phyloP scores from a whole-genome alignment of 257 asterid species.

The Agastache rugosa region DNA sequence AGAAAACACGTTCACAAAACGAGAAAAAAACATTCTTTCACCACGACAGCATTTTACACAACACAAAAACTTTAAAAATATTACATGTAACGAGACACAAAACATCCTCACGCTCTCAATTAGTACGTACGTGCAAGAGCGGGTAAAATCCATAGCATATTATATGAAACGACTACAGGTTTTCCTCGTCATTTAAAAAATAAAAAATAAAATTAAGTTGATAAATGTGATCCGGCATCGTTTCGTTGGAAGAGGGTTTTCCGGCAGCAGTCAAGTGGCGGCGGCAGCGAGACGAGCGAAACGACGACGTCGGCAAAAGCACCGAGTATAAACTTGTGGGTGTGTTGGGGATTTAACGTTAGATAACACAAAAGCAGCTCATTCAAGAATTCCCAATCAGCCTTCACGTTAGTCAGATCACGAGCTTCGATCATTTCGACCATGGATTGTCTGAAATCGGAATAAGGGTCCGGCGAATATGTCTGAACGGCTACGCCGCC shows the following conservation, averaged over 20 bases:
- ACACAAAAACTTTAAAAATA: slow-evolving; percentile 41
- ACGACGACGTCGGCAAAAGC: slow-evolving; percentile 79
- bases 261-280: slow-evolving; percentile 34
- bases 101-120: slow-evolving; percentile 32
- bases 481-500: slow-evolving; percentile 73
- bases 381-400: slow-evolving; percentile 66
- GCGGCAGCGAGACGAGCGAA: slow-evolving; percentile 46
- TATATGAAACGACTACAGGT: too few relatives aligned
- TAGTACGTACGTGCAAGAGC: neutral
- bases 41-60: slow-evolving; percentile 38
- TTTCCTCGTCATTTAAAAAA: neutral
- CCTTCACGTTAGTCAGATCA: slow-evolving; percentile 41
- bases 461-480: slow-evolving; percentile 69
- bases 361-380: slow-evolving; percentile 75
- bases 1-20: slow-evolving; percentile 41
- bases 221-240: slow-evolving; percentile 23
- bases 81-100: slow-evolving; percentile 49
- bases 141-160: too few relatives aligned
- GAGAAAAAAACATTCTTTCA: slow-evolving; percentile 58
- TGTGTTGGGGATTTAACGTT: slow-evolving; percentile 63
- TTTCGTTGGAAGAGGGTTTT: slow-evolving; percentile 17
- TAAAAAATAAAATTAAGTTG: neutral
- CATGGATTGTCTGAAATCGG: slow-evolving; percentile 76
- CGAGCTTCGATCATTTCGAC: slow-evolving; percentile 79
- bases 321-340: slow-evolving; percentile 66